Evolutionary conservation across 73 alveolate species (phyloP).

Genomic region (Blepharisma stoltei): DNA sequence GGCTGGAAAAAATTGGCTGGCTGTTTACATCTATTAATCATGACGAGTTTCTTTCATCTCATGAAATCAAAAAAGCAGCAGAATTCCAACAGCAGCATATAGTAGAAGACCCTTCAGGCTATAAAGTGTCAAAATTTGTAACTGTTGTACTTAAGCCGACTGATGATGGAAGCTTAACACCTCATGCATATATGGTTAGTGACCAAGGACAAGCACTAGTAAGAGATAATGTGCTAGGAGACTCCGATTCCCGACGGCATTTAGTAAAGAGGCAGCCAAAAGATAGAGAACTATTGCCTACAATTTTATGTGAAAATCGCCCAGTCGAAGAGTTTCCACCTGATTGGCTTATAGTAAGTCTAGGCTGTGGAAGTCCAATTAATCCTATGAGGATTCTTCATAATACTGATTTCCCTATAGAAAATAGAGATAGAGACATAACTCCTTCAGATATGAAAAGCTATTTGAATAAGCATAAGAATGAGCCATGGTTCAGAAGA

Average conservation of each 20-base stretch:
- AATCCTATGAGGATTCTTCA: conserved; percentile 78
- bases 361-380: conserved; percentile 68
- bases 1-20: conserved; percentile 97
- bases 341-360: conserved; percentile 93
- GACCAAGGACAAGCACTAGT: conserved; percentile 96
- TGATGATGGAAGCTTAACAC: conserved; percentile 66
- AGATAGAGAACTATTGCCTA: conserved; percentile 89
- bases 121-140: conserved; percentile 82
- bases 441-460: conserved; percentile 63
- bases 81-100: conserved; percentile 79
- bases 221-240: conserved; percentile 88
- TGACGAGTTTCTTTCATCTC: conserved; percentile 87
- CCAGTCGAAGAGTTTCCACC: conserved; percentile 96
- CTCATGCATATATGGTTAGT: conserved; percentile 97
- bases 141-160: conserved; percentile 69
- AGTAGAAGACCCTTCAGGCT: conserved; percentile 93
- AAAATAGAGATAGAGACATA: conserved; percentile 53
- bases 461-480: conserved; percentile 77
- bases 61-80: conserved; percentile 94
- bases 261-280: conserved; percentile 85
- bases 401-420: conserved; percentile 92
- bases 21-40: conserved; percentile 93
- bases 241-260: conserved; percentile 76
- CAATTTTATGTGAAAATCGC: conserved; percentile 89
- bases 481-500: conserved; percentile 62